Percentiles rank a stretch among this genome's conserved stretches.
phyloP scores from a whole-genome alignment of 2,329 filamentous ascomycete genomes.

The Myrmaecium sp. region DNA sequence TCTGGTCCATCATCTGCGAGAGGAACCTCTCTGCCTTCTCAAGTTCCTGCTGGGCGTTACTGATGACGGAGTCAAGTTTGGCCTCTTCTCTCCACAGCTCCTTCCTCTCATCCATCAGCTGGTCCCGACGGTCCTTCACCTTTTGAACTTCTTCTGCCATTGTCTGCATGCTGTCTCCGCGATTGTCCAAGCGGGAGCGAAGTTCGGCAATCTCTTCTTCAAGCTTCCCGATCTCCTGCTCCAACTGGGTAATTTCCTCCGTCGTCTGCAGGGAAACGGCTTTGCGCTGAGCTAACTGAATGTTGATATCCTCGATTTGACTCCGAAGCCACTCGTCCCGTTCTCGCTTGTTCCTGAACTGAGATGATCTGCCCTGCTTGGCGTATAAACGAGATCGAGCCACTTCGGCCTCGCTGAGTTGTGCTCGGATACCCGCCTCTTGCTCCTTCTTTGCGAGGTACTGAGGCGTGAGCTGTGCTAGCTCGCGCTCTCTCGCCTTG shows the following conservation, averaged over 20 bases:
- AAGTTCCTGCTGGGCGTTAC: conserved; percentile 59
- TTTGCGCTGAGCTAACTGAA: conserved; percentile 62
- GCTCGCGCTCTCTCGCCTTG: conserved; percentile 55
- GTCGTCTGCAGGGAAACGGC: conserved; percentile 69
- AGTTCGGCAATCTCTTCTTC: conserved; percentile 57
- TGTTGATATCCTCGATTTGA: conserved; percentile 66
- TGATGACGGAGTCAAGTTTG: conserved; percentile 61
- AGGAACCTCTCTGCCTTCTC: conserved; percentile 62
- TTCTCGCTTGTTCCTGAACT: conserved; percentile 77
- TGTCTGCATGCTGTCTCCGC: conserved; percentile 54
- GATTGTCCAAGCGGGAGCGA: conserved; percentile 58
- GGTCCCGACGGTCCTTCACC: conserved; percentile 64
- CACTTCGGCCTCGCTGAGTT: conserved; percentile 61
- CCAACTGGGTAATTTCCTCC: conserved; percentile 61
- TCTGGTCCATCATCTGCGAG: conserved; percentile 74
- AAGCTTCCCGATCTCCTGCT: conserved; percentile 51
- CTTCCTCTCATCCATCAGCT: conserved; percentile 72
- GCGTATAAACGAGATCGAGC: conserved; percentile 65
- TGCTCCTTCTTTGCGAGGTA: conserved; percentile 58
- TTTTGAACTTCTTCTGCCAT: conserved; percentile 58
- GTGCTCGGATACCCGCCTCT: conserved; percentile 52
- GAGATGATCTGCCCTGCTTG: conserved; percentile 77
- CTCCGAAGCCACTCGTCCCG: conserved; percentile 67
- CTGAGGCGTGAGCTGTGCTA: conserved; percentile 57
- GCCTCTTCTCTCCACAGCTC: conserved; percentile 78